Evolutionary conservation across 495 filamentous ascomycete species (phyloP).

Genomic region (Patellaria atrata): DNA sequence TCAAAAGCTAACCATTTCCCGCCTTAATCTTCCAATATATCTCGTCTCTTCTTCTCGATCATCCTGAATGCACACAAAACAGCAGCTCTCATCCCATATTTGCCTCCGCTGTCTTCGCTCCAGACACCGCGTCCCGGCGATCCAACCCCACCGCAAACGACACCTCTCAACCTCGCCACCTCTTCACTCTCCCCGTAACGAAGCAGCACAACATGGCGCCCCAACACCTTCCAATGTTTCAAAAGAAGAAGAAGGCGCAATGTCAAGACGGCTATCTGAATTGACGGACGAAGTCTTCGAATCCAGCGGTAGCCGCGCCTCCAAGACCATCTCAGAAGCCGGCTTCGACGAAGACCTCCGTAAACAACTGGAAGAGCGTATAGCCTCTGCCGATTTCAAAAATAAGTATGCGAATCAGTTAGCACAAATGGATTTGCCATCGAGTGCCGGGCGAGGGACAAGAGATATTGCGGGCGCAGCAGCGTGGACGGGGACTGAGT

Average conservation of each 20-base stretch:
- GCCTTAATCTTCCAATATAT: too few species aligned
- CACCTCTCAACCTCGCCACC: not conserved
- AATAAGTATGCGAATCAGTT: slow-evolving; percentile 56
- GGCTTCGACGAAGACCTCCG: slow-evolving; percentile 83
- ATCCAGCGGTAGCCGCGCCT: slow-evolving; percentile 53
- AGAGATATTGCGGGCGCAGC: slow-evolving; percentile 54
- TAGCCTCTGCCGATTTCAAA: slow-evolving; percentile 55
- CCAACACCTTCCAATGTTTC: too few species aligned
- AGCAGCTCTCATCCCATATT: slow-evolving; percentile 4
- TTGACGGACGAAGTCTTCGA: slow-evolving; percentile 70
- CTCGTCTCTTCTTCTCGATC: too few species aligned
- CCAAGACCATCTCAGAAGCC: slow-evolving; percentile 64
- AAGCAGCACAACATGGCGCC: too few species aligned
- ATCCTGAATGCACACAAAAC: too few species aligned
- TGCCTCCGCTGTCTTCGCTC: slow-evolving; percentile 2
- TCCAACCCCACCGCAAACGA: not conserved
- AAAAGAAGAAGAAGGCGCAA: slow-evolving; percentile 34
- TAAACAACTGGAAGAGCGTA: slow-evolving; percentile 52
- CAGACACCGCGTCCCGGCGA: not conserved
- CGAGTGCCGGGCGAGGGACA: slow-evolving; percentile 53
- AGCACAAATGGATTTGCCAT: slow-evolving; percentile 47
- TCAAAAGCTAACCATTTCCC: too few species aligned
- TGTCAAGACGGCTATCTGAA: slow-evolving; percentile 59
- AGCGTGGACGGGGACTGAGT: slow-evolving; percentile 70
- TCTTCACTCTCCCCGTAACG: not conserved